A percentile compares a stretch with the other conserved stretches of the same genome.
phyloP scores from a whole-genome alignment of 2,329 filamentous ascomycete species.

The Alternaria alternata region DNA sequence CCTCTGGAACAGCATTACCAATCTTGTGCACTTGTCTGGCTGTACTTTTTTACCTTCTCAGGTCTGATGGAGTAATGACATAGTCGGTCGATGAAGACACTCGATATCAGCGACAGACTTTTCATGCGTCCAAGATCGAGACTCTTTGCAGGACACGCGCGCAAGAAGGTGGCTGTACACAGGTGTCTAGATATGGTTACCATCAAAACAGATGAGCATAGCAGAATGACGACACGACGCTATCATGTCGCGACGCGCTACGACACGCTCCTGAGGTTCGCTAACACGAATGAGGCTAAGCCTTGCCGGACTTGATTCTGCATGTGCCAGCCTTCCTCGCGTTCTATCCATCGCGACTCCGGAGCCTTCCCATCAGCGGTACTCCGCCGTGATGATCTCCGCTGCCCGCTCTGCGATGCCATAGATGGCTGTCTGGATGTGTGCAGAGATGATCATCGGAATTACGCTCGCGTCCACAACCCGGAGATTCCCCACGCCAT shows the following conservation, averaged over 20 bases:
- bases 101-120: not conserved
- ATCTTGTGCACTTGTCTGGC: not conserved
- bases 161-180: not conserved
- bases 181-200: not conserved
- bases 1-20: no score
- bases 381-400: slow-evolving; percentile 22
- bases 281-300: not conserved
- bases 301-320: not conserved
- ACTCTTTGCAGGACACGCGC: not conserved
- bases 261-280: not conserved
- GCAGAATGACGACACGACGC: not conserved
- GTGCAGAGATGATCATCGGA: slow-evolving; percentile 26
- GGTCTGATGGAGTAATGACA: not conserved
- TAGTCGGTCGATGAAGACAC: not conserved
- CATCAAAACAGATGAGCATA: not conserved
- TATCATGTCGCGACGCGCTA: not conserved
- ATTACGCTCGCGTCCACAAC: slow-evolving; percentile 30
- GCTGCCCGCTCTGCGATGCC: slow-evolving; percentile 38
- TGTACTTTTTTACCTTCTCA: not conserved
- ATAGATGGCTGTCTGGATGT: slow-evolving; percentile 37
- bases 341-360: no score
- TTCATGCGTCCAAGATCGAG: not conserved
- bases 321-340: no score
- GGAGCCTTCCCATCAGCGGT: slow-evolving; percentile 3
- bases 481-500: slow-evolving; percentile 25